Conservation (phyloP, 2,329 filamentous ascomycete genomes). For the Fusarium sp. region DNA sequence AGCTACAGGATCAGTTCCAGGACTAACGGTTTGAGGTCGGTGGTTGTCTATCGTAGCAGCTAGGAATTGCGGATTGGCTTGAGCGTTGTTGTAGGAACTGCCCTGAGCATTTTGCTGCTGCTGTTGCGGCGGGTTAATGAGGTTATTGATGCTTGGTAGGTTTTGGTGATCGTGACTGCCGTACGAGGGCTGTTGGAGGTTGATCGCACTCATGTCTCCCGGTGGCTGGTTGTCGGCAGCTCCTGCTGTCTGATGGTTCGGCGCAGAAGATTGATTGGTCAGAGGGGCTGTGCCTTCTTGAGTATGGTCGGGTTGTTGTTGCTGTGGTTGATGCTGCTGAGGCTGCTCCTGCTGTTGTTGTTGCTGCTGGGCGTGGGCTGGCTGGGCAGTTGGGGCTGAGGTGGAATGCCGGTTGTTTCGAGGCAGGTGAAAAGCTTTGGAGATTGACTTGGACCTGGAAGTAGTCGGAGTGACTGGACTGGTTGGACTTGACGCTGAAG, state of each 20-base stretch:
- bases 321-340: conserved; percentile 13
- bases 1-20: conserved; percentile 54
- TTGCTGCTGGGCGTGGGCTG: conserved; percentile 30
- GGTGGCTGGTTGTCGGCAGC: conserved; percentile 43
- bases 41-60: conserved; percentile 45
- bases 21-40: conserved; percentile 53
- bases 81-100: conserved; percentile 48
- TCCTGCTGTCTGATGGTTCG: conserved; percentile 38
- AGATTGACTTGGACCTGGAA: conserved; percentile 56
- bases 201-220: conserved; percentile 48
- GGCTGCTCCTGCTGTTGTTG: conserved; percentile 39
- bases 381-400: conserved; percentile 42
- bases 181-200: conserved; percentile 47
- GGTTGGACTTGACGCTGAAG: conserved; percentile 73
- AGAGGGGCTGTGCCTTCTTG: conserved; percentile 39
- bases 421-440: conserved; percentile 62
- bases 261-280: conserved; percentile 30
- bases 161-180: conserved; percentile 69
- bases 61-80: conserved; percentile 46
- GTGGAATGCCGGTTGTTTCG: conserved; percentile 52
- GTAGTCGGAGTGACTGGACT: conserved; percentile 73
- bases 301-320: conserved; percentile 39
- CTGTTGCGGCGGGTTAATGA: conserved; percentile 71
- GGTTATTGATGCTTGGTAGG: conserved; percentile 83
- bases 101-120: conserved; percentile 58